phyloP scores from a whole-genome alignment of 1,284 basidiomycete genomes.

The Puccinia novopanici region DNA sequence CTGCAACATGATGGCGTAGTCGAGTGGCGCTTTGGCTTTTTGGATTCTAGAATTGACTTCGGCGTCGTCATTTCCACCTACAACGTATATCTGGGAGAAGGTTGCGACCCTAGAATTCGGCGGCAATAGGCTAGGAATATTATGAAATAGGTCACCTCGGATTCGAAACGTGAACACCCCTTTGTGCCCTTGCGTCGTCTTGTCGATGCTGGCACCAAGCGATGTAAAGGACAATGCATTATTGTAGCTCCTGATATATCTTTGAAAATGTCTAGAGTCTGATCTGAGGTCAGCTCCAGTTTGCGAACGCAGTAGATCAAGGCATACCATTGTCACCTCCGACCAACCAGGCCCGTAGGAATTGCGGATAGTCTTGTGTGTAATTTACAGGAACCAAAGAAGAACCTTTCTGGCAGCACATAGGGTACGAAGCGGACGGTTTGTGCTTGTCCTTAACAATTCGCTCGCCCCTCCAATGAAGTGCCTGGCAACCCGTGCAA shows the following conservation, averaged over 20 bases:
- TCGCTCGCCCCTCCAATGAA: not conserved
- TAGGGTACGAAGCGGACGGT: not conserved
- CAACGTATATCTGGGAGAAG: slow-evolving; percentile 26
- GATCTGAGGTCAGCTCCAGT: not conserved
- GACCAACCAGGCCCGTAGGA: not conserved
- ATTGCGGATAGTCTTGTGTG: not conserved
- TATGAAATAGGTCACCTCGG: not conserved
- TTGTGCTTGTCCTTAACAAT: not conserved
- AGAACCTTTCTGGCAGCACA: slow-evolving; percentile 6
- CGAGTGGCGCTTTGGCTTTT: not conserved
- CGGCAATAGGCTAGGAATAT: not conserved
- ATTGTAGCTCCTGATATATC: not conserved
- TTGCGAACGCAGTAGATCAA: not conserved
- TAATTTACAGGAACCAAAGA: not conserved
- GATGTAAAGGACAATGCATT: slow-evolving; percentile 16
- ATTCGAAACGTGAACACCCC: not conserved
- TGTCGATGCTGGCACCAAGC: not conserved
- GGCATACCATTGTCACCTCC: not conserved
- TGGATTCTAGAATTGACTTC: not conserved
- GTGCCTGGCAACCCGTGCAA: not conserved
- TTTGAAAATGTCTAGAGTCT: not conserved
- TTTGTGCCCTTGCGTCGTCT: not conserved
- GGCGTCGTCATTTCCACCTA: not conserved
- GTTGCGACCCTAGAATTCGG: not conserved
- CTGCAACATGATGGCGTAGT: not conserved